Evolutionary conservation across 1,139 yeast species (phyloP).

Genomic region (Geotrichum citri-aurantii): DNA sequence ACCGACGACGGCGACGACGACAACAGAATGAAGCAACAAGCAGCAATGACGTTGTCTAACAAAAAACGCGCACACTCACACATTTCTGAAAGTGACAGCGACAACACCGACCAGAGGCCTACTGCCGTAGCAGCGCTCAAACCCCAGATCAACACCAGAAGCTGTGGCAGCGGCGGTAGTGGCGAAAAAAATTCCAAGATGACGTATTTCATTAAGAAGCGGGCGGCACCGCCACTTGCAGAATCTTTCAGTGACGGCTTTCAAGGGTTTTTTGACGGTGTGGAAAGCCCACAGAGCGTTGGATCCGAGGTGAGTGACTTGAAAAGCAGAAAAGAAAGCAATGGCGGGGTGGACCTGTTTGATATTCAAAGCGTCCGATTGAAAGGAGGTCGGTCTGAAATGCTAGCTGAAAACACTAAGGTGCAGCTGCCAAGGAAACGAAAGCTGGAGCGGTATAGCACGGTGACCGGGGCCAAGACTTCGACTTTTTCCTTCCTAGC

Average conservation of each 20-base stretch:
- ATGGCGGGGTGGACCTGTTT: not conserved
- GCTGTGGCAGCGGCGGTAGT: not conserved
- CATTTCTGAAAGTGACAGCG: not conserved
- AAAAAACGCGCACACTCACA: not conserved
- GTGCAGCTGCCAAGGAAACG: not conserved
- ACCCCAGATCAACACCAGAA: not conserved
- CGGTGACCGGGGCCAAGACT: not conserved
- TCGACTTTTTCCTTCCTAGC: not conserved
- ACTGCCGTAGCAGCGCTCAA: not conserved
- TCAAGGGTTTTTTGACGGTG: not conserved
- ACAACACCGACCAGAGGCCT: not conserved
- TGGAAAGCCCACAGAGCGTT: not conserved
- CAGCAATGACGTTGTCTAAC: not conserved
- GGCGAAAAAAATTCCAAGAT: not conserved
- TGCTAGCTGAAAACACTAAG: not conserved
- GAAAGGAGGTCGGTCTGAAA: not conserved
- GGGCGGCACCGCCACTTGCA: not conserved
- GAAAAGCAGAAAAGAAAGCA: not conserved
- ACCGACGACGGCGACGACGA: not conserved
- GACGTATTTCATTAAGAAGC: not conserved
- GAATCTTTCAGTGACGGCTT: constrained; percentile 4
- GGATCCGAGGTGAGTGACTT: not conserved
- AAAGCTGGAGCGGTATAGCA: not conserved
- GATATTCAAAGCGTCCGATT: not conserved
- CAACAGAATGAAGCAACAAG: not conserved